Conservation (phyloP, 768 basidiomycete genomes). For the Gymnopilus dilepis region DNA sequence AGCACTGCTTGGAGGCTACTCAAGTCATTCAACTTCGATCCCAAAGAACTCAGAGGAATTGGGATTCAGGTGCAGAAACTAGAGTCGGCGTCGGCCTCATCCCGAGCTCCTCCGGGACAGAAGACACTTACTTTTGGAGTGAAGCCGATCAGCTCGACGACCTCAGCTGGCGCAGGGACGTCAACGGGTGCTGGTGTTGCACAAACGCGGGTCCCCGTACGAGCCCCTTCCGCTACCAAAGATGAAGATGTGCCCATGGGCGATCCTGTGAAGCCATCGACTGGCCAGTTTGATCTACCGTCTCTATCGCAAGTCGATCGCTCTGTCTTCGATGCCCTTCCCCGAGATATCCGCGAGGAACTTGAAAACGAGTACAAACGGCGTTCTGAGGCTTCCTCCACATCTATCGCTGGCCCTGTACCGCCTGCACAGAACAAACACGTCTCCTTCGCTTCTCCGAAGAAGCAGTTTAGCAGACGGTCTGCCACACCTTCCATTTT, state of each 20-base stretch:
- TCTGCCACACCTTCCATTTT: constrained; percentile 35
- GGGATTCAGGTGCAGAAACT: constrained; percentile 92
- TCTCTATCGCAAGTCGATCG: constrained; percentile 79
- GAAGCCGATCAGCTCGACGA: constrained; percentile 10
- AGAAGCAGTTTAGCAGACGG: constrained; percentile 12
- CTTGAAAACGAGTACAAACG: constrained; percentile 70
- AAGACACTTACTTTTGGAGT: constrained; percentile 61
- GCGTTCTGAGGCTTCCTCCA: constrained; percentile 56
- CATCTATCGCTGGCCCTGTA: constrained; percentile 21
- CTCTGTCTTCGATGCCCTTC: constrained; percentile 72
- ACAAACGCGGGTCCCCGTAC: constrained; percentile 20
- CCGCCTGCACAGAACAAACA: not conserved
- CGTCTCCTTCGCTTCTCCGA: constrained; percentile 4
- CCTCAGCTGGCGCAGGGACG: constrained; percentile 22
- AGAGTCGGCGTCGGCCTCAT: constrained; percentile 51
- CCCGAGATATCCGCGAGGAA: constrained; percentile 71
- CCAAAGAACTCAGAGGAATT: constrained; percentile 88
- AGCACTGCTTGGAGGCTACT: constrained; percentile 80
- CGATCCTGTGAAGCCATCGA: constrained; percentile 26
- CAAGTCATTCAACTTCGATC: constrained; percentile 74
- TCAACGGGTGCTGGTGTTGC: constrained; percentile 13
- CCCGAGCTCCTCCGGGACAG: constrained; percentile 55
- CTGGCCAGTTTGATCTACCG: constrained; percentile 51
- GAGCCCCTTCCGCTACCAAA: constrained; percentile 24
- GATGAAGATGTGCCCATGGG: constrained; percentile 10